A percentile compares a stretch with the other conserved stretches of the same genome.
These are phyloP conservation scores for Cyberlindnera xishuangbannaensis DNA, from an alignment of 805 yeast genomes.

Conservation along the genomic window DNA sequence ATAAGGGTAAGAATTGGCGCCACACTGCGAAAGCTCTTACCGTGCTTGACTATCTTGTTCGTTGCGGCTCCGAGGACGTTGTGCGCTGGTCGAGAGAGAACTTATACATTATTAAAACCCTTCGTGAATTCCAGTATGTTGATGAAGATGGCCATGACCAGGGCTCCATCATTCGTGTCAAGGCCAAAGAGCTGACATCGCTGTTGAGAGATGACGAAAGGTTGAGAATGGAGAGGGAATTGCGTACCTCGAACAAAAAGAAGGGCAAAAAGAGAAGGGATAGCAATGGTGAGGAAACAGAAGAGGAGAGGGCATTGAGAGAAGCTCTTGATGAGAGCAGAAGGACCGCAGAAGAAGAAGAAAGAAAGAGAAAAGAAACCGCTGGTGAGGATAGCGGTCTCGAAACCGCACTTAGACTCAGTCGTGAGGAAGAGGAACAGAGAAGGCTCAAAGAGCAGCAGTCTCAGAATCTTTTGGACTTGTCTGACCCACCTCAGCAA, in stretches of 20 bases:
- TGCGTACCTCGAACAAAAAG: slow-evolving; percentile 31
- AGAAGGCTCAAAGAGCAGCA: slow-evolving; percentile 41
- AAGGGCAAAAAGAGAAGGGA: slow-evolving; percentile 30
- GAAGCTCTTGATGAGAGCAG: slow-evolving; percentile 77
- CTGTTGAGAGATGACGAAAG: slow-evolving; percentile 78
- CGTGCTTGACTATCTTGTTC: slow-evolving; percentile 80
- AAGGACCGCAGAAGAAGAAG: slow-evolving; percentile 81
- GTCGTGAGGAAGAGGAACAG: slow-evolving; percentile 72
- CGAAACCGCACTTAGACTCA: slow-evolving; percentile 61
- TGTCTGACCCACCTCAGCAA: slow-evolving; percentile 40
- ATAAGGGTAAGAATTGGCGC: slow-evolving; percentile 96
- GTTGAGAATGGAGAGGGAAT: slow-evolving; percentile 60
- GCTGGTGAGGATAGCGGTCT: slow-evolving; percentile 42
- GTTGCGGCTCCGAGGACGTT: slow-evolving; percentile 82
- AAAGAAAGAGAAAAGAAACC: slow-evolving; percentile 46
- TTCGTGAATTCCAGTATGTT: slow-evolving; percentile 79
- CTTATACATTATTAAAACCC: slow-evolving; percentile 78
- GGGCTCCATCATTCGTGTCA: slow-evolving; percentile 81
- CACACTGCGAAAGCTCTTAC: slow-evolving; percentile 91
- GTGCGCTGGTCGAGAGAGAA: slow-evolving; percentile 91
- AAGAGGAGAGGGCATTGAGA: slow-evolving; percentile 70
- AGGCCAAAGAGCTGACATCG: slow-evolving; percentile 84
- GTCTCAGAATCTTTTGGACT: slow-evolving; percentile 46
- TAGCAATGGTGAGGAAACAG: slow-evolving; percentile 28
- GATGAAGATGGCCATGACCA: slow-evolving; percentile 80